phyloP scores from a whole-genome alignment of 306 rosid species.

The Malus orientalis region DNA sequence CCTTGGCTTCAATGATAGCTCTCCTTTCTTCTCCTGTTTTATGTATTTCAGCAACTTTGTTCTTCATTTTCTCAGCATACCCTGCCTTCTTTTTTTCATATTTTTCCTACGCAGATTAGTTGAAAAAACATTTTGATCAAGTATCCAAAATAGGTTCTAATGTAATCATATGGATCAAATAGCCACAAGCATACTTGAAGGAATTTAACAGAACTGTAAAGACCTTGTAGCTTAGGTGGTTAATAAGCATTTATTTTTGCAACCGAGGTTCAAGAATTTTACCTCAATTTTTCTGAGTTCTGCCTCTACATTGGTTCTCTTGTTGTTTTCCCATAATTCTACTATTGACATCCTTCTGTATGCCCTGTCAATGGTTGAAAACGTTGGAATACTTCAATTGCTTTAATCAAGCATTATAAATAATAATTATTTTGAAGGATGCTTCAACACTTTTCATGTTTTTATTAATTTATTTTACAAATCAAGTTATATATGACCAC shows the following conservation, averaged over 20 bases:
- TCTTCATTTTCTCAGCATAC: slow-evolving; percentile 30
- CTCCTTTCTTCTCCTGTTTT: slow-evolving; percentile 25
- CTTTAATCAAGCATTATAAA: neutral
- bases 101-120: slow-evolving; percentile 16
- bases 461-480: neutral
- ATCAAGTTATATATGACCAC: no score
- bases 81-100: slow-evolving; percentile 26
- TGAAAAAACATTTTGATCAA: neutral
- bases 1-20: slow-evolving; percentile 22
- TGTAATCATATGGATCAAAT: neutral
- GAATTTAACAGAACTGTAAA: no score
- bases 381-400: neutral
- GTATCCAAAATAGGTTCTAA: neutral
- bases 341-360: slow-evolving; percentile 48
- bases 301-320: slow-evolving; percentile 51
- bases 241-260: no score
- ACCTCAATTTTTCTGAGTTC: slow-evolving; percentile 68
- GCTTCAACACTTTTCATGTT: neutral
- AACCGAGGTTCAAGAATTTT: neutral
- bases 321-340: slow-evolving; percentile 62
- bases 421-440: neutral
- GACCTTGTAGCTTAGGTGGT: no score
- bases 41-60: slow-evolving; percentile 28
- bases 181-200: no score
- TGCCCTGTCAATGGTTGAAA: slow-evolving; percentile 41